phyloP scores from a whole-genome alignment of 352 stramenopile species.

The Globisporangium spiculum region DNA sequence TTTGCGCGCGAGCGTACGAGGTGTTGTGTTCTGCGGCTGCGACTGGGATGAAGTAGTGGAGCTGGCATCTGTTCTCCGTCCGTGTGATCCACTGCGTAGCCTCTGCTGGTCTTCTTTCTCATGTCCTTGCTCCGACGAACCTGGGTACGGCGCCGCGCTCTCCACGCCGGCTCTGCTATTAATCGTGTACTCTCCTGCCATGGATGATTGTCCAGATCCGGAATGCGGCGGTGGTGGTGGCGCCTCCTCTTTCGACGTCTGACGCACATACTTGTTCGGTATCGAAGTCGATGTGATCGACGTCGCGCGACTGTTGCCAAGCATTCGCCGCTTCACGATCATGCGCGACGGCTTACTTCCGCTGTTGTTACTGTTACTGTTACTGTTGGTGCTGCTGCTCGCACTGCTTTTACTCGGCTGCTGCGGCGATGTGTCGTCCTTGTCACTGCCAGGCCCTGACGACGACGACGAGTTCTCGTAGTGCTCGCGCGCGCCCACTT shows the following conservation, averaged over 20 bases:
- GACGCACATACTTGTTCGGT: conserved; percentile 19
- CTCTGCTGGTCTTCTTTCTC: conserved; percentile 2
- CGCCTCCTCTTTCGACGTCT: conserved; percentile 9
- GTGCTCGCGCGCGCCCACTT: conserved; percentile 25
- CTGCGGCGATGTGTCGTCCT: conserved; percentile 31
- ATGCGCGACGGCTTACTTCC: conserved; percentile 47
- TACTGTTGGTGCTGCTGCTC: conserved; percentile 25
- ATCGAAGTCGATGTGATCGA: conserved; percentile 17
- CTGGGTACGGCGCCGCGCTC: background rate
- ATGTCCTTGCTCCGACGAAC: background rate
- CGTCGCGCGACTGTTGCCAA: conserved; percentile 24
- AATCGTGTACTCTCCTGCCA: conserved; percentile 5
- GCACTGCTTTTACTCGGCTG: conserved; percentile 7
- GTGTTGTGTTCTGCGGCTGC: conserved; percentile 18
- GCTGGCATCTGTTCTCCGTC: background rate
- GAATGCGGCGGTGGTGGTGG: background rate
- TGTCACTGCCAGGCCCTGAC: conserved; percentile 41
- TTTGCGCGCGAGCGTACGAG: conserved; percentile 23
- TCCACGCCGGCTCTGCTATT: conserved; percentile 6
- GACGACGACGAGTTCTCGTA: conserved; percentile 45
- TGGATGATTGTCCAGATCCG: background rate
- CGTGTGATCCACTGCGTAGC: conserved; percentile 9
- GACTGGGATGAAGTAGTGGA: background rate
- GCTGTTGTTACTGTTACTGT: conserved; percentile 22
- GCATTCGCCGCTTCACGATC: conserved; percentile 42